Base-by-base conservation (phyloP, 306 rosid genomes). In the Malus sieversii region DNA sequence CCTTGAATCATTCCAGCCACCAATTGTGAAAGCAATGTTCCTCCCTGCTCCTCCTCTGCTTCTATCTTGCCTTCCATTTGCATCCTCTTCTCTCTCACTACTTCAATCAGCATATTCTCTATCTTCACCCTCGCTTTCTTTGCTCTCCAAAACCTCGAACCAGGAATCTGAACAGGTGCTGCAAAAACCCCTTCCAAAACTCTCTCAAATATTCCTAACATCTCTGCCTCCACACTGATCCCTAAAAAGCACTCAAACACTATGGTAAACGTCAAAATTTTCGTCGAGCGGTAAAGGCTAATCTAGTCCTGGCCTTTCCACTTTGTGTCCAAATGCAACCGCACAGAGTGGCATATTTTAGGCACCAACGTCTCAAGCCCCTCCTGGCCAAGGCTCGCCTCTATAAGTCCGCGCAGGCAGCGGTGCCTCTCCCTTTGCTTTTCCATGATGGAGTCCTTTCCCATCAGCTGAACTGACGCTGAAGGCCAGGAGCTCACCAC, bases 401-500 rank as follows among this genome's bases (percentile, higher is more conserved):
- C 81, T 3, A 93, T 87, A 22, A 91, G 66, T 10, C 85, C 81
- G 0, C 88, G 85, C n/a, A 91, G 91, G 81, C 67, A 72, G 0
- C 92, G 84, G 62, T 93, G 98, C n/a, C 81, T 68, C 55, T 88
- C 89, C 0, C 96, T 89, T 29, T 90, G 87, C 66, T 88, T 90
- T 78, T 88, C 89, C 96, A 93, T 91, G 71, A 91, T 91, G 1
- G 90, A 91, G 80, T 91, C 81, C 51, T 66, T 84, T 62, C 97
- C 98, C 98, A 93, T 91, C 79, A 91, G 91, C 84, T 93, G 87
- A 76, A 93, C 93, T 12, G 92, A 82, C 7, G 91, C 71, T 16
- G 94, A 84, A 68, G 98, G 98, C 98, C 96, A 91, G 20, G 97
- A 89, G 77, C 97, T 91, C 71, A 88, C 83, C 75, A 91, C 98